phyloP scores from a whole-genome alignment of 768 basidiomycete genomes.

The Austroboletus festivus region DNA sequence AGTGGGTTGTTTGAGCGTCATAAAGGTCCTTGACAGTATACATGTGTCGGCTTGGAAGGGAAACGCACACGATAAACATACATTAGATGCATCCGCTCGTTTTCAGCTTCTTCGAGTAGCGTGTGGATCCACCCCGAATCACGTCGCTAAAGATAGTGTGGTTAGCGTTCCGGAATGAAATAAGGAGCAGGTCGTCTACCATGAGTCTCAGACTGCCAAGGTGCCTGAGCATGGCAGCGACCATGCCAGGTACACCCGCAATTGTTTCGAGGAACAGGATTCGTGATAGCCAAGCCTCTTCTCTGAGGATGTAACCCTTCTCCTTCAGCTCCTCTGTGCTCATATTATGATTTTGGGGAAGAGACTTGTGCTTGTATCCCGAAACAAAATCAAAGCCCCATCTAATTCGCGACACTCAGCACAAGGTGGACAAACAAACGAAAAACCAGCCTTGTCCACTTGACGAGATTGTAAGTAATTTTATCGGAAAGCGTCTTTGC shows the following conservation, averaged over 20 bases:
- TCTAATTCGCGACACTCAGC: slow-evolving; percentile 32
- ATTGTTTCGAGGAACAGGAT: slow-evolving; percentile 80
- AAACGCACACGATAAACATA: slow-evolving; percentile 26
- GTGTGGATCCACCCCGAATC: slow-evolving; percentile 87
- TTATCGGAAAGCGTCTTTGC: slow-evolving; percentile 70
- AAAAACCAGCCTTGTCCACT: slow-evolving; percentile 40
- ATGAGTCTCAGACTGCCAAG: slow-evolving; percentile 84
- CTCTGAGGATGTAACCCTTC: slow-evolving; percentile 69
- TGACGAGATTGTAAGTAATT: slow-evolving; percentile 64
- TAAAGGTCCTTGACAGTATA: slow-evolving; percentile 71
- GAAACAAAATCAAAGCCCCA: slow-evolving; percentile 80
- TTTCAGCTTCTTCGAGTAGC: slow-evolving; percentile 90
- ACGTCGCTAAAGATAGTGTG: slow-evolving; percentile 36
- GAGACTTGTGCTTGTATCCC: slow-evolving; percentile 73
- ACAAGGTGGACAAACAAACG: slow-evolving; percentile 3
- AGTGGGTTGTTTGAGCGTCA: slow-evolving; percentile 83
- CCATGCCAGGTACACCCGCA: slow-evolving; percentile 96
- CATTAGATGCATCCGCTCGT: slow-evolving; percentile 96
- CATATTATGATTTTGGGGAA: slow-evolving; percentile 61
- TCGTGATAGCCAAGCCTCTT: slow-evolving; percentile 71
- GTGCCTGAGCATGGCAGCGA: slow-evolving; percentile 85
- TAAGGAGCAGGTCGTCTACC: slow-evolving; percentile 42
- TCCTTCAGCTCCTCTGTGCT: slow-evolving; percentile 69
- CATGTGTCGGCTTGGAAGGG: slow-evolving; percentile 6
- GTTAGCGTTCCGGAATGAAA: slow-evolving; percentile 8